phyloP scores from a whole-genome alignment of 1,284 basidiomycete genomes.

The Ganoderma lucidum region DNA sequence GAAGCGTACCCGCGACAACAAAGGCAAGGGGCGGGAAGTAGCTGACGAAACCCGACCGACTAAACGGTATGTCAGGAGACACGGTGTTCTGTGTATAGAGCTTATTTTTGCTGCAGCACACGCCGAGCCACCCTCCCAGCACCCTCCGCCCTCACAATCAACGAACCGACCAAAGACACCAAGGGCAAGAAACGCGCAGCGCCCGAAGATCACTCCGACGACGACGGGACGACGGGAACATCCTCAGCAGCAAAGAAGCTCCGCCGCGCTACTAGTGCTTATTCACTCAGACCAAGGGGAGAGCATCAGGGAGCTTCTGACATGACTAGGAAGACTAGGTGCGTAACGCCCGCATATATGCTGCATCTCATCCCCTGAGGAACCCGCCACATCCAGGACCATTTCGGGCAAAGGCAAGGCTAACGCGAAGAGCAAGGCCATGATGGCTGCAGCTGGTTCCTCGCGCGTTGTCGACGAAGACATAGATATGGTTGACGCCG shows the following conservation, averaged over 20 bases:
- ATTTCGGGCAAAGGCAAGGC: slow-evolving; percentile 69
- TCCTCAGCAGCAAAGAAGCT: slow-evolving; percentile 61
- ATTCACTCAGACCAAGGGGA: slow-evolving; percentile 72
- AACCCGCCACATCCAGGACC: slow-evolving; percentile 43
- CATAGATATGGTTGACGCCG: slow-evolving; percentile 77
- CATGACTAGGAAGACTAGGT: slow-evolving; percentile 83
- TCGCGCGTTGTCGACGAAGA: slow-evolving; percentile 74
- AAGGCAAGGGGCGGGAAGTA: slow-evolving; percentile 71
- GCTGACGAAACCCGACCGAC: slow-evolving; percentile 57
- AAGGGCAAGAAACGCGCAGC: slow-evolving; percentile 89
- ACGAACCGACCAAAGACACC: slow-evolving; percentile 73
- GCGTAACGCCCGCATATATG: slow-evolving; percentile 26
- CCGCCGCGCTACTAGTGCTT: slow-evolving; percentile 56
- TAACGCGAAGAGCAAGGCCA: slow-evolving; percentile 64
- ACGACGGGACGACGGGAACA: slow-evolving; percentile 61
- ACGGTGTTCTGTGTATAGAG: slow-evolving; percentile 16
- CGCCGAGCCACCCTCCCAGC: slow-evolving; percentile 61
- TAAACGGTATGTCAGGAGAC: slow-evolving; percentile 63
- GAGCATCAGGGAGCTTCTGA: slow-evolving; percentile 52
- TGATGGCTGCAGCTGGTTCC: slow-evolving; percentile 59
- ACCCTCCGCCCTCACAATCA: slow-evolving; percentile 66
- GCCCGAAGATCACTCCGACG: slow-evolving; percentile 70
- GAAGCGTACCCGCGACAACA: slow-evolving; percentile 67
- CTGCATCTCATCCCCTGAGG: background rate
- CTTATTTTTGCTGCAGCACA: slow-evolving; percentile 50